Evolutionary conservation across 225 moss, liverwort and hornwort genomes (phyloP).

Genomic region (Antitrichia curtipendula): DNA sequence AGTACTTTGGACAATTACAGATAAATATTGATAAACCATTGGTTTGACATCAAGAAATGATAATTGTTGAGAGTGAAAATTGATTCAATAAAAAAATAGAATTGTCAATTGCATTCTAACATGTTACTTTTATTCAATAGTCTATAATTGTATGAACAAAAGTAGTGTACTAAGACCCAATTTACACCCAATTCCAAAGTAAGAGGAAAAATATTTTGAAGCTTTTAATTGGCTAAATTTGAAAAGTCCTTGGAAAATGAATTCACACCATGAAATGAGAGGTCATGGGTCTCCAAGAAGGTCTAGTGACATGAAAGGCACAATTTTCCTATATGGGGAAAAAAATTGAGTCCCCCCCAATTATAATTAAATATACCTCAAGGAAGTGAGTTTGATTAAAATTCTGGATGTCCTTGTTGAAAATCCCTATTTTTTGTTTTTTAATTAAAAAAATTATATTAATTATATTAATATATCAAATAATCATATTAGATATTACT

Average conservation of each 20-base stretch:
- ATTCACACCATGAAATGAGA: not conserved
- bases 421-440: too few relatives aligned
- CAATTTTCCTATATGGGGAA: accelerated
- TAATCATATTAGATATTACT: too few relatives aligned
- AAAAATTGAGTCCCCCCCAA: accelerated
- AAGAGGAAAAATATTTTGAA: not conserved
- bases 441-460: too few relatives aligned
- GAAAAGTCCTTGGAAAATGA: not conserved
- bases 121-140: not conserved
- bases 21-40: not conserved
- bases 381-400: accelerated
- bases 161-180: accelerated
- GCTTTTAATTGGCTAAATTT: not conserved
- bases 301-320: accelerated
- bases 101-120: not conserved
- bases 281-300: not conserved
- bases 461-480: too few relatives aligned
- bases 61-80: too few relatives aligned
- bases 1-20: accelerated
- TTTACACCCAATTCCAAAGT: not conserved
- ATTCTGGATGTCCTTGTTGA: too few relatives aligned
- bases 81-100: not conserved
- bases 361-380: accelerated
- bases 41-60: not conserved
- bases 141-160: not conserved